Percentiles rank a stretch among this genome's conserved stretches.
Conservation (phyloP, 2,329 filamentous ascomycete genomes). For the Diplodia intermedia region DNA sequence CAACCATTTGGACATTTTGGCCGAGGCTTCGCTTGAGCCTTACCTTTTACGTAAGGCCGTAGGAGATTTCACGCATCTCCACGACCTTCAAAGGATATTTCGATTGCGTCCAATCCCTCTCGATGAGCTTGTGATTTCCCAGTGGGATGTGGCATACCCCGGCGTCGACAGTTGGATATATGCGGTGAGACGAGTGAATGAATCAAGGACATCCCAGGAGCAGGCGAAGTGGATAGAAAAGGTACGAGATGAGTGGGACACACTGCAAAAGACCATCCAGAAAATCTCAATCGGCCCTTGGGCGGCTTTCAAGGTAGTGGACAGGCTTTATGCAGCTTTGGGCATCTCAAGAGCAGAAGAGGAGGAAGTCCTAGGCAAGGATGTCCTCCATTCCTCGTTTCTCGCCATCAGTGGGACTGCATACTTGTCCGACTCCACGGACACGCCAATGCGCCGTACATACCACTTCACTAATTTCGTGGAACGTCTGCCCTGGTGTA, state of each 20-base stretch:
- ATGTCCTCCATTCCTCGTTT: background rate
- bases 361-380: background rate
- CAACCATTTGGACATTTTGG: background rate
- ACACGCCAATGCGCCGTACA: background rate
- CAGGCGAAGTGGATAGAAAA: background rate
- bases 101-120: background rate
- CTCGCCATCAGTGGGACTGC: background rate
- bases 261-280: background rate
- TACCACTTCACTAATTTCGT: background rate
- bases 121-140: background rate
- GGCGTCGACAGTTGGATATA: background rate
- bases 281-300: background rate
- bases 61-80: background rate
- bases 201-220: background rate
- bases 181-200: background rate
- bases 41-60: background rate
- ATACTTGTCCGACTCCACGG: no score
- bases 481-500: background rate
- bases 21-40: background rate
- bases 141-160: background rate
- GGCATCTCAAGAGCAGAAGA: background rate
- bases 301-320: background rate
- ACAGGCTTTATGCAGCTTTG: background rate
- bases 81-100: background rate
- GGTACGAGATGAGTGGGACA: background rate